Base-by-base conservation (phyloP, 2,329 filamentous ascomycete genomes). In the Aspergillus fijiensis region DNA sequence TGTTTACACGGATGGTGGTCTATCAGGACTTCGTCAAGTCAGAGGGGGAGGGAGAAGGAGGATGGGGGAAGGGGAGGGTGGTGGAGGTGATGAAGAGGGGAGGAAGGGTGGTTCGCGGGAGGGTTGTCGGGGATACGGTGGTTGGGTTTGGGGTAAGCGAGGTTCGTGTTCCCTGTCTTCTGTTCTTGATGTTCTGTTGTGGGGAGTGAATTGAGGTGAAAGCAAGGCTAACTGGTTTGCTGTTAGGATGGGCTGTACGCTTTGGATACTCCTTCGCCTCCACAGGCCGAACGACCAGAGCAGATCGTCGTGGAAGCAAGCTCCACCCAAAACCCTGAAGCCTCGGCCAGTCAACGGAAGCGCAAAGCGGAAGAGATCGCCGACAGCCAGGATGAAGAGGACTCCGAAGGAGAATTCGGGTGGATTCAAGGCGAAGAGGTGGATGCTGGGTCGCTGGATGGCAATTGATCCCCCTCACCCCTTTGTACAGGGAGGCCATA, bases 1-100 rank as follows among this genome's bases (percentile, higher is more conserved):
- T 96, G 42, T 85, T 86, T 62, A 90, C 87, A 48, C 84, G 92
- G 57, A 74, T 96, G 62, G 88, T 89, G 25, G 75, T 96, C 35
- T 96, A 95, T 74, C 84, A 89, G 68, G 91, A 96, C 77, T 93
- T 86, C 84, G 83, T 80, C 14, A 11, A 52, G n/a, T 57, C 55
- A 14, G 60, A 67, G 69, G 74, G 82, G 49, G 75, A 74, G 33
- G 33, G 5, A 12, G 33, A 29, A 10, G 33, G 11, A 4, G 23
- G 63, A 68, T 42, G 73, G 80, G 58, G 79, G 80, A 61, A 81
- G 82, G 65, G 75, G 49, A 82, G 85, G 59, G 81, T 90, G 65
- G 85, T 82, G 11, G 87, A 87, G 53, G 77, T 91, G 11, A 83
- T 89, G 69, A 91, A 90, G 73, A 74, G 84, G 42, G 52, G 16